phyloP scores from a whole-genome alignment of 352 stramenopile genomes.

The Phytophthora hibernalis region DNA sequence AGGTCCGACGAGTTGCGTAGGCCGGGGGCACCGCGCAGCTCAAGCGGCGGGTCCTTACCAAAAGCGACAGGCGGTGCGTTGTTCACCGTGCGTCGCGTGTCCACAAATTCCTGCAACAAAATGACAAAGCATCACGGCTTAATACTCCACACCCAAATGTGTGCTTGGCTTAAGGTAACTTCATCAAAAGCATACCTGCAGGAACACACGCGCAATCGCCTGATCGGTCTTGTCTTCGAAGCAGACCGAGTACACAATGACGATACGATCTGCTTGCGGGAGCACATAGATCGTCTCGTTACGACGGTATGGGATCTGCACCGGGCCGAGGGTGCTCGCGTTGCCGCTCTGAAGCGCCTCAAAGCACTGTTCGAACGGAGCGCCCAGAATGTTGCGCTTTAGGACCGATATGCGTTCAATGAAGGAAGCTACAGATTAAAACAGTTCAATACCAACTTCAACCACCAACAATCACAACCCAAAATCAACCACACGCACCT shows the following conservation, averaged over 20 bases:
- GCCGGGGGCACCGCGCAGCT: constrained; percentile 77
- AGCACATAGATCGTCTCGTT: constrained; percentile 89
- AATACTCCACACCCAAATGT: neutral
- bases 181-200: constrained; percentile 56
- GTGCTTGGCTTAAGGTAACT: neutral
- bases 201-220: constrained; percentile 91
- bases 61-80: constrained; percentile 94
- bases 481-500: constrained; percentile 37
- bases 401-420: constrained; percentile 76
- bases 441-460: constrained; percentile 1
- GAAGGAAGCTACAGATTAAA: constrained; percentile 63
- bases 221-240: constrained; percentile 95
- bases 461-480: neutral
- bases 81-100: constrained; percentile 92
- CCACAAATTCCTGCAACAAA: constrained; percentile 87
- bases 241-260: constrained; percentile 93
- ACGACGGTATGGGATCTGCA: constrained; percentile 88
- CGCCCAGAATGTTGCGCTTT: constrained; percentile 85
- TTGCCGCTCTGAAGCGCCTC: constrained; percentile 75
- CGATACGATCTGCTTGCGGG: constrained; percentile 88
- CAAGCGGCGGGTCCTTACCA: constrained; percentile 90
- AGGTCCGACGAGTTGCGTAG: constrained; percentile 71
- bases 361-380: constrained; percentile 88
- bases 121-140: constrained; percentile 12
- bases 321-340: constrained; percentile 55